Evolutionary conservation across 2,329 filamentous ascomycete genomes (phyloP).

Genomic region (Hypoxylon sp.): DNA sequence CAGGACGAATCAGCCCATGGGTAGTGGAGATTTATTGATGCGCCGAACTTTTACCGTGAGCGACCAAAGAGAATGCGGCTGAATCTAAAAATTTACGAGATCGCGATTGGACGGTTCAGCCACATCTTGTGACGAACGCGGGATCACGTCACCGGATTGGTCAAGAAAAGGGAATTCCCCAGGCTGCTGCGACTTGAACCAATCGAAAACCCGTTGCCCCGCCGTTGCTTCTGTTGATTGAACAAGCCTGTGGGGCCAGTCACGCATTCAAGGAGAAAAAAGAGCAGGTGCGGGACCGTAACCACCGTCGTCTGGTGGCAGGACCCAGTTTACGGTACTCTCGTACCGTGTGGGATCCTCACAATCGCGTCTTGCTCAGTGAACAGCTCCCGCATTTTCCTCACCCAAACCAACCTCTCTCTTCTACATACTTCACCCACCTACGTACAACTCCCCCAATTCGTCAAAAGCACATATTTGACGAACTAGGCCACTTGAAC

Average conservation of each 20-base stretch:
- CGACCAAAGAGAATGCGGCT: slow-evolving; percentile 25
- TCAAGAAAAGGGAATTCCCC: slow-evolving; percentile 23
- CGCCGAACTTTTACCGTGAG: slow-evolving; percentile 30
- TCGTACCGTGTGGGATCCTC: slow-evolving; percentile 30
- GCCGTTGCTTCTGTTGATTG: slow-evolving; percentile 68
- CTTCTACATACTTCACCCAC: slow-evolving; percentile 3
- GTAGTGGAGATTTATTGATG: slow-evolving; percentile 6
- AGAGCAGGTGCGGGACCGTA: slow-evolving; percentile 42
- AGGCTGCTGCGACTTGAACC: slow-evolving; percentile 47
- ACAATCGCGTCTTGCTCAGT: slow-evolving; percentile 36
- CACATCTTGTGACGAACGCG: slow-evolving; percentile 41
- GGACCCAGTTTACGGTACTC: slow-evolving; percentile 19
- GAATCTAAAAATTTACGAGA: slow-evolving; percentile 16
- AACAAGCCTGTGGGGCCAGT: slow-evolving; percentile 47
- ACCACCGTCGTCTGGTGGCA: slow-evolving; percentile 31
- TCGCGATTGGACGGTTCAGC: slow-evolving; percentile 36
- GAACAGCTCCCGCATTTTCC: slow-evolving; percentile 23
- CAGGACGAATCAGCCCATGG: neutral
- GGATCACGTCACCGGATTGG: slow-evolving; percentile 51
- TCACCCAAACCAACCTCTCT: slow-evolving; percentile 2
- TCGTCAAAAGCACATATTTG: slow-evolving; percentile 10
- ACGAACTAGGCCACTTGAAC: slow-evolving; percentile 5
- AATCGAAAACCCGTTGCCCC: slow-evolving; percentile 66
- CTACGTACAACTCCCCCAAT: slow-evolving; percentile 7
- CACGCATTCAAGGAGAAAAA: slow-evolving; percentile 47